Percentiles rank a stretch among this genome's conserved stretches.
phyloP scores from a whole-genome alignment of 192 early-diverging fungal genomes.

The Linnemannia schmuckeri region DNA sequence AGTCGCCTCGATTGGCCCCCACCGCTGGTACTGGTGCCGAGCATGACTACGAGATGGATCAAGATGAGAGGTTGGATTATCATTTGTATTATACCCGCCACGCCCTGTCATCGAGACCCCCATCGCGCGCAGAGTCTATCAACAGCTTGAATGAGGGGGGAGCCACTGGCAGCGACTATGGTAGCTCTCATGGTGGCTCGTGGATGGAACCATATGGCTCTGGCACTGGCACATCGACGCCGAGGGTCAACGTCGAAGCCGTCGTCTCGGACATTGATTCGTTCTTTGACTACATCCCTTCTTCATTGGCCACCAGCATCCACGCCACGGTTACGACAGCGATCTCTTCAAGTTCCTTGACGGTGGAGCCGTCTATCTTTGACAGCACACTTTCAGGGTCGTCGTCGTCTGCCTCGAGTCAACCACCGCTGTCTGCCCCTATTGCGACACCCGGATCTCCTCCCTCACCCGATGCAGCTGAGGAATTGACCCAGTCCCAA shows the following conservation, averaged over 20 bases:
- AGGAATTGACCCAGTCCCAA: neutral
- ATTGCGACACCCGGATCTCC: neutral
- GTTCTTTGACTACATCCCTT: slow-evolving; percentile 47
- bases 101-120: slow-evolving; percentile 42
- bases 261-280: slow-evolving; percentile 54
- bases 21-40: neutral
- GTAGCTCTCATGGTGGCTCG: slow-evolving; percentile 23
- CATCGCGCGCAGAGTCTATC: slow-evolving; percentile 49
- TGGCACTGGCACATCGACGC: slow-evolving; percentile 31
- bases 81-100: slow-evolving; percentile 59
- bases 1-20: slow-evolving; percentile 19
- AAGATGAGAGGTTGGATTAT: slow-evolving; percentile 54
- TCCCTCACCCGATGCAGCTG: neutral
- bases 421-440: neutral
- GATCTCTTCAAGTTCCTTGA: slow-evolving; percentile 9
- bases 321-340: slow-evolving; percentile 15
- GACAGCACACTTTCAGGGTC: slow-evolving; percentile 11
- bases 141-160: slow-evolving; percentile 31
- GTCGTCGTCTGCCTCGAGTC: neutral
- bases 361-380: slow-evolving; percentile 41
- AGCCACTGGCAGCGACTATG: slow-evolving; percentile 20
- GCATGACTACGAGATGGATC: slow-evolving; percentile 51
- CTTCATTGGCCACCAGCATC: neutral
- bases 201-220: slow-evolving; percentile 12
- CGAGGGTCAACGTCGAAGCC: slow-evolving; percentile 46